Percentiles rank a stretch among this genome's conserved stretches.
Evolutionary conservation across 1,284 basidiomycete species (phyloP).

Genomic region (Rhodotorula sp.): DNA sequence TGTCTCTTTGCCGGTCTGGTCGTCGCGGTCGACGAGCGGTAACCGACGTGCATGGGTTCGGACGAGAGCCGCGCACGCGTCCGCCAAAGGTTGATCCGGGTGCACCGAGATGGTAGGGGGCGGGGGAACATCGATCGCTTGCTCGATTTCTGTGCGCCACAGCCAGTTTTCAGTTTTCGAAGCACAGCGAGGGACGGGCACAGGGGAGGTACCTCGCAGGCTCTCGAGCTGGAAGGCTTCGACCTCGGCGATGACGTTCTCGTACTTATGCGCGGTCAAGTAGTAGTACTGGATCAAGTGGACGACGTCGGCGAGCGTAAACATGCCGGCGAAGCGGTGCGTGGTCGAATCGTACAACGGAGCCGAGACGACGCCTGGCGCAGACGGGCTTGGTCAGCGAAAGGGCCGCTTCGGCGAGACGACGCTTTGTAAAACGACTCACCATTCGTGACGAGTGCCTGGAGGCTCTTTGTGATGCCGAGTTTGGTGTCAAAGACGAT

Average conservation of each 20-base stretch:
- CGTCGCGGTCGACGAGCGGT: slow-evolving; percentile 88
- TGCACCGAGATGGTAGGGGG: slow-evolving; percentile 88
- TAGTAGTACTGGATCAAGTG: slow-evolving; percentile 97
- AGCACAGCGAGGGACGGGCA: not conserved
- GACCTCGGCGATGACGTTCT: slow-evolving; percentile 83
- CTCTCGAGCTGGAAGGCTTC: slow-evolving; percentile 90
- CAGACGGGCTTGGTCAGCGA: not conserved
- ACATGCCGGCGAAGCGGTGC: slow-evolving; percentile 89
- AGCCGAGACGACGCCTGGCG: slow-evolving; percentile 88
- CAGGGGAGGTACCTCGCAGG: slow-evolving; percentile 66
- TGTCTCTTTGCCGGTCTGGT: slow-evolving; percentile 90
- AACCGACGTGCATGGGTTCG: slow-evolving; percentile 93
- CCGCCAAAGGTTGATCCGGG: slow-evolving; percentile 81
- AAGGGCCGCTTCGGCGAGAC: not conserved
- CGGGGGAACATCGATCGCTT: slow-evolving; percentile 82
- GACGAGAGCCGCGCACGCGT: slow-evolving; percentile 85
- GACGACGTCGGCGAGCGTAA: slow-evolving; percentile 92
- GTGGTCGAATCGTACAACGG: slow-evolving; percentile 96
- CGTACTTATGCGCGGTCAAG: slow-evolving; percentile 74
- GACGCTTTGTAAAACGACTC: slow-evolving; percentile 38
- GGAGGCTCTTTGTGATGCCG: slow-evolving; percentile 87
- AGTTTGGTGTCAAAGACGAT: slow-evolving; percentile 94
- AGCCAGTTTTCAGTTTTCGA: not conserved
- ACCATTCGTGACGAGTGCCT: slow-evolving; percentile 86
- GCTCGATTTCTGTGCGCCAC: slow-evolving; percentile 75